Conservation (phyloP, 768 basidiomycete genomes). For the Russula brevipes region DNA sequence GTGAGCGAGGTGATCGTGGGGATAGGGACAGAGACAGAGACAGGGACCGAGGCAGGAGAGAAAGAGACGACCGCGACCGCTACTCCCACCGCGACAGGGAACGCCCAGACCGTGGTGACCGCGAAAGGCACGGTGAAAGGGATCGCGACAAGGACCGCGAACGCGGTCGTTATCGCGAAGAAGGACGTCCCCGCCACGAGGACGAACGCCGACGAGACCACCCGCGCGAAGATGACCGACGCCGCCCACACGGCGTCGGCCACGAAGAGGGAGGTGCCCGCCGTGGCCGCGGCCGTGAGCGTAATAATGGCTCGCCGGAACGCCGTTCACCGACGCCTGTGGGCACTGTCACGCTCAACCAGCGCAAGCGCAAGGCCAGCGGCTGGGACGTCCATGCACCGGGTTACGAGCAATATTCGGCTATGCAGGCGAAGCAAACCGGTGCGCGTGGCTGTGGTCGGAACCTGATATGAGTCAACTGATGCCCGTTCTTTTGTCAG, state of each 20-base stretch:
- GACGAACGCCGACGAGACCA: constrained; percentile 38
- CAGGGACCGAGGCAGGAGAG: constrained; percentile 30
- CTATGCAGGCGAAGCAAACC: constrained; percentile 97
- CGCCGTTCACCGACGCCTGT: constrained; percentile 88
- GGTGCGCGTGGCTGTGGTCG: constrained; percentile 44
- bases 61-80: constrained; percentile 28
- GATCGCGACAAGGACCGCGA: constrained; percentile 46
- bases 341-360: constrained; percentile 72
- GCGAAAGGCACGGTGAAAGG: constrained; percentile 37
- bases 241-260: constrained; percentile 18
- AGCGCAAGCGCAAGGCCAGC: constrained; percentile 83
- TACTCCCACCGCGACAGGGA: constrained; percentile 27
- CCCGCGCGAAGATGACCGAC: constrained; percentile 37
- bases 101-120: constrained; percentile 35
- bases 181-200: constrained; percentile 33
- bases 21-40: constrained; percentile 32
- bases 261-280: constrained; percentile 39
- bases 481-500: constrained; percentile 37
- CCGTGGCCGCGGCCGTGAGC: constrained; percentile 48
- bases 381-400: constrained; percentile 97
- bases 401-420: constrained; percentile 91
- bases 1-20: constrained; percentile 33
- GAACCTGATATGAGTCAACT: background rate
- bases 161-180: constrained; percentile 39
- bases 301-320: constrained; percentile 63